Evolutionary conservation across 331 rosid species (phyloP).

Genomic region (Stylosanthes scabra): DNA sequence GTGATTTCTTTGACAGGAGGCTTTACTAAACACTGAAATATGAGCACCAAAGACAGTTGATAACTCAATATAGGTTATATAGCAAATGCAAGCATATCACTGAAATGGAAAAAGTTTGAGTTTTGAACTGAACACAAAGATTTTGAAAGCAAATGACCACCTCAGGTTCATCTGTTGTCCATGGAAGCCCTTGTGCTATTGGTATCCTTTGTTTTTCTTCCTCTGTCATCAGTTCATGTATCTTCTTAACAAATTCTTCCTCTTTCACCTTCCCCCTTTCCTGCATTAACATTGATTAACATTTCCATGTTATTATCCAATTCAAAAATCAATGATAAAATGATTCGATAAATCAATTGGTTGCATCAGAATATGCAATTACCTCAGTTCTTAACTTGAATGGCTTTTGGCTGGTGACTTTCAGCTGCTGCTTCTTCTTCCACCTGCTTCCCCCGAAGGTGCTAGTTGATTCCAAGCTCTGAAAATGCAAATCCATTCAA

Average conservation of each 20-base stretch:
- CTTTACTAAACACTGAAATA: slow-evolving; percentile 66
- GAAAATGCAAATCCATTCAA: slow-evolving; percentile 27
- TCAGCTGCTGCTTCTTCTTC: slow-evolving; percentile 74
- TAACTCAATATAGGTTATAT: background rate
- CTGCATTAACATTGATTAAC: slow-evolving; percentile 47
- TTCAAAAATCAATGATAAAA: background rate
- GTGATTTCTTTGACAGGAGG: slow-evolving; percentile 83
- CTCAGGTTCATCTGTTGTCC: slow-evolving; percentile 99
- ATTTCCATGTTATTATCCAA: slow-evolving; percentile 30
- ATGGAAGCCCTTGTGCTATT: slow-evolving; percentile 95
- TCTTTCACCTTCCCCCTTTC: slow-evolving; percentile 90
- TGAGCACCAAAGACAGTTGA: slow-evolving; percentile 32
- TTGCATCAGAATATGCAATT: background rate
- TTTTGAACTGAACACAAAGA: background rate
- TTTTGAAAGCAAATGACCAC: slow-evolving; percentile 39
- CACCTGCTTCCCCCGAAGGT: slow-evolving; percentile 73
- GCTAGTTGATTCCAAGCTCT: slow-evolving; percentile 80
- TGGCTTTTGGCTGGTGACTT: slow-evolving; percentile 72
- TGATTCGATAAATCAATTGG: slow-evolving; percentile 9
- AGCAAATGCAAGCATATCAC: slow-evolving; percentile 17
- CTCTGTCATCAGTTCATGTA: slow-evolving; percentile 68
- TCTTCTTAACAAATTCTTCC: slow-evolving; percentile 78
- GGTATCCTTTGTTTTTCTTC: slow-evolving; percentile 89
- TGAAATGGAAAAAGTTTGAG: slow-evolving; percentile 4
- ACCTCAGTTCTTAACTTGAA: slow-evolving; percentile 97